Conservation (phyloP, 371 early-diverging fungal species). For the Mucor racemosus region DNA sequence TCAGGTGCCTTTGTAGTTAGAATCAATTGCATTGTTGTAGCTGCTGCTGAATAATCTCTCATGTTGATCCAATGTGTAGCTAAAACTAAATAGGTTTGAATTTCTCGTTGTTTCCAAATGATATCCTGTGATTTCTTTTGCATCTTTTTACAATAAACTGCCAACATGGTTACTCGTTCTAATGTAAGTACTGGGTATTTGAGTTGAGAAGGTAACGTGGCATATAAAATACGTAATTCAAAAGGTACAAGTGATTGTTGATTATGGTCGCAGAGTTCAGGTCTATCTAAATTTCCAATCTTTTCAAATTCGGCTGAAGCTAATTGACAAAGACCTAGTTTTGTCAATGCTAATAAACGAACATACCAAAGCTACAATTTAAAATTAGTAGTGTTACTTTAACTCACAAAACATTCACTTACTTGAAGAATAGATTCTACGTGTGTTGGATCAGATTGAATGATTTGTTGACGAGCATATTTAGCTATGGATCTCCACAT, state of each 20-base stretch:
- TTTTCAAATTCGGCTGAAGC: constrained; percentile 68
- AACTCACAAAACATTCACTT: not conserved
- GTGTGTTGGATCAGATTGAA: constrained; percentile 45
- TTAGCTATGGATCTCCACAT: constrained; percentile 65
- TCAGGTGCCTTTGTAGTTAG: constrained; percentile 16
- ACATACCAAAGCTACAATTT: constrained; percentile 57
- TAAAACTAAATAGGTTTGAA: constrained; percentile 58
- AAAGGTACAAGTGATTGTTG: constrained; percentile 61
- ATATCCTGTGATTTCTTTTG: constrained; percentile 6
- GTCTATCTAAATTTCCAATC: constrained; percentile 57
- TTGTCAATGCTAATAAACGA: constrained; percentile 55
- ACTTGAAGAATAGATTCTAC: constrained; percentile 38
- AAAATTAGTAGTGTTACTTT: not conserved
- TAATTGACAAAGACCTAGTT: constrained; percentile 60
- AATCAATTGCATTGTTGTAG: constrained; percentile 39
- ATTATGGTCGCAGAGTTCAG: constrained; percentile 37
- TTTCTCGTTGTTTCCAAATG: constrained; percentile 52
- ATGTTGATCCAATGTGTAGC: constrained; percentile 57
- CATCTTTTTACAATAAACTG: constrained; percentile 60
- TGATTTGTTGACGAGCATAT: constrained; percentile 58
- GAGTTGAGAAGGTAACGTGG: constrained; percentile 55
- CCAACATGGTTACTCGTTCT: constrained; percentile 57
- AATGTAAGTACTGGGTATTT: constrained; percentile 54
- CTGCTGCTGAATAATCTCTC: constrained; percentile 55
- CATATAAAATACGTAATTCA: constrained; percentile 58